These are phyloP conservation scores for Ustilago nuda DNA, from an alignment of 1,284 basidiomycete species.

Conservation along the genomic window DNA sequence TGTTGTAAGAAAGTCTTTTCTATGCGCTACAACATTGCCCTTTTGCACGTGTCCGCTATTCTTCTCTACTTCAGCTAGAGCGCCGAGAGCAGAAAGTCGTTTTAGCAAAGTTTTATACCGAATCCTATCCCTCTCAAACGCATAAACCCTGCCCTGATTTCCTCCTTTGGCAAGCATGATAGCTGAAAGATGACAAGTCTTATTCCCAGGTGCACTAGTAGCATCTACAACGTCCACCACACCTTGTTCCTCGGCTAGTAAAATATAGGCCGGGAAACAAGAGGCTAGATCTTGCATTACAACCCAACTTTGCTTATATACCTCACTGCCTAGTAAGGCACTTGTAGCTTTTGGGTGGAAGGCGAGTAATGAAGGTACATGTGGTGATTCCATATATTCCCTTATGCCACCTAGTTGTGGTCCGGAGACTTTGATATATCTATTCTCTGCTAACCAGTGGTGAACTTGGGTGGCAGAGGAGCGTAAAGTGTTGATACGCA, in stretches of 20 bases:
- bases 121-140: conserved; percentile 56
- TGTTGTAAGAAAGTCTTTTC: conserved; percentile 58
- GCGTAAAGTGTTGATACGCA: conserved; percentile 57
- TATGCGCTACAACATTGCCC: conserved; percentile 37
- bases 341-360: conserved; percentile 75
- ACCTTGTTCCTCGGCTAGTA: conserved; percentile 29
- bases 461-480: conserved; percentile 70
- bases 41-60: conserved; percentile 6
- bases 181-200: conserved; percentile 91
- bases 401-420: conserved; percentile 51
- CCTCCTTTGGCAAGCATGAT: conserved; percentile 69
- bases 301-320: conserved; percentile 81
- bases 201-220: conserved; percentile 97
- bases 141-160: conserved; percentile 29
- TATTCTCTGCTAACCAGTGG: conserved; percentile 74
- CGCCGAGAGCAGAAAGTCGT: conserved; percentile 31
- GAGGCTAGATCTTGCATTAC: conserved; percentile 98
- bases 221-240: conserved; percentile 81
- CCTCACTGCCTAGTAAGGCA: conserved; percentile 44
- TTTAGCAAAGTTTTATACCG: conserved; percentile 38
- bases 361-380: conserved; percentile 82
- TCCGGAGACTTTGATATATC: conserved; percentile 45
- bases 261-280: conserved; percentile 89
- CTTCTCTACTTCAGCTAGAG: background rate
- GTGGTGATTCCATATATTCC: conserved; percentile 70